Evolutionary conservation across 805 yeast genomes (phyloP), one percentile per base, ranked within the genome.

Genomic region (Candida sithepensis): DNA sequence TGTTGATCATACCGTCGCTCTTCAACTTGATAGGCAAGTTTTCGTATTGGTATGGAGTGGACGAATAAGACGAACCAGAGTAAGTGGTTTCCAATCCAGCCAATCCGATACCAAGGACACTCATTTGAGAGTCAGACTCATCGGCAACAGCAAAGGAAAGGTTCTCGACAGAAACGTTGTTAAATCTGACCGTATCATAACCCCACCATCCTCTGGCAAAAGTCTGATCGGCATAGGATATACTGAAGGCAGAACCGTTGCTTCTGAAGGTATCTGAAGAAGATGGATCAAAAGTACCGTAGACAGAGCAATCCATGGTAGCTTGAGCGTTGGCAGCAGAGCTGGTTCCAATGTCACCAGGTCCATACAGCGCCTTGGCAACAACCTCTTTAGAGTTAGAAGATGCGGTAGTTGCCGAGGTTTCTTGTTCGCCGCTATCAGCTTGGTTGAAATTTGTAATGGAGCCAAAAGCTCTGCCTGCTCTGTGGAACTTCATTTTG

Each of bases 71-170:
- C 13, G 49, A 9, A 6, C 65, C 62, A 8, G 75, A 59, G 50
- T 71, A 69, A 1, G 92, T 85, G 3, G 79, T 71, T 64, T 90
- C 96, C 46, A 86, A 72, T 13, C 81, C 85, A 4, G 78, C 67
- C 43, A 85, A 71, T 10, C 94, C 92, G 52, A 87, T 79, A 23
- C 91, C 90, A 38, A 87, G 65, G 22, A 88, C 92, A 47, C 95
- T 92, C 49, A 75, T 67, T 8, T 79, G 64, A 3, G 91, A 81
- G 51, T 81, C 79, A 2, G 88, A 78, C 32, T 65, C 63, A 59
- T 80, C 79, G 2, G 87, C 95, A 21, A 89, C 80, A 1, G 95
- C 97, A 63, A 90, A 76, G 4, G 88, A 79, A 26, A 85, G 67
- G 47, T 71, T 68, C 0, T 69, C 51, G 12, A 87, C 68, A 2